These are phyloP conservation scores for Blastobotrys muscicola DNA, from an alignment of 805 yeast genomes.

Conservation along the genomic window DNA sequence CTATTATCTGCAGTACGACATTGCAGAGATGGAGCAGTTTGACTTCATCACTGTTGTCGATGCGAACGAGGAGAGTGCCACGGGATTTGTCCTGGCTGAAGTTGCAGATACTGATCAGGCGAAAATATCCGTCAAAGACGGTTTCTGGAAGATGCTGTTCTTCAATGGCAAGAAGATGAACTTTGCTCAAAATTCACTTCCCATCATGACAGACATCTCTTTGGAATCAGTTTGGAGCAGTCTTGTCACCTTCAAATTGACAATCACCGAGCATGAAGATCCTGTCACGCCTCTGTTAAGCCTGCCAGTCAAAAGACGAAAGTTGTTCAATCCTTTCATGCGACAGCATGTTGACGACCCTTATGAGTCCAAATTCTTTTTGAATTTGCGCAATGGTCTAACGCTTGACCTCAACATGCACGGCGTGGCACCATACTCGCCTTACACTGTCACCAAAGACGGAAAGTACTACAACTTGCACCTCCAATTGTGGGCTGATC, in stretches of 20 bases:
- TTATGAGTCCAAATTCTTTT: slow-evolving; percentile 72
- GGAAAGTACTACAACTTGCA: slow-evolving; percentile 2
- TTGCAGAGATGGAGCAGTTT: slow-evolving; percentile 33
- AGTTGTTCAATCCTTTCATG: slow-evolving; percentile 47
- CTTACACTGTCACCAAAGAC: slow-evolving; percentile 10
- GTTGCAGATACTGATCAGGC: slow-evolving; percentile 21
- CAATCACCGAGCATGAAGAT: slow-evolving; percentile 12
- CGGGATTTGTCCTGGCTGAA: slow-evolving; percentile 22
- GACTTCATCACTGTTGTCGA: slow-evolving; percentile 44
- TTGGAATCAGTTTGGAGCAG: slow-evolving; percentile 54
- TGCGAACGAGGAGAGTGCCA: slow-evolving; percentile 15
- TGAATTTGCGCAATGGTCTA: slow-evolving; percentile 37
- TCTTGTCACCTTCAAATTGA: slow-evolving; percentile 43
- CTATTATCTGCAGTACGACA: slow-evolving; percentile 36
- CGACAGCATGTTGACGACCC: slow-evolving; percentile 60
- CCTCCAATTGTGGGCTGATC: slow-evolving; percentile 2
- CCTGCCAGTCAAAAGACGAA: too few relatives aligned
- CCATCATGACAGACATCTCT: slow-evolving; percentile 38
- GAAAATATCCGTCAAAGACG: slow-evolving; percentile 14
- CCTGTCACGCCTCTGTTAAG: too few relatives aligned
- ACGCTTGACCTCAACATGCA: slow-evolving; percentile 9
- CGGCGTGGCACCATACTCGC: slow-evolving; percentile 11
- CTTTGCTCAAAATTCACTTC: slow-evolving; percentile 33
- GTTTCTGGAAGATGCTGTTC: slow-evolving; percentile 11
- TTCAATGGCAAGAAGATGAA: slow-evolving; percentile 24